Evolutionary conservation across 108 stramenopile species (phyloP).

Genomic region (Nitzschia palea): DNA sequence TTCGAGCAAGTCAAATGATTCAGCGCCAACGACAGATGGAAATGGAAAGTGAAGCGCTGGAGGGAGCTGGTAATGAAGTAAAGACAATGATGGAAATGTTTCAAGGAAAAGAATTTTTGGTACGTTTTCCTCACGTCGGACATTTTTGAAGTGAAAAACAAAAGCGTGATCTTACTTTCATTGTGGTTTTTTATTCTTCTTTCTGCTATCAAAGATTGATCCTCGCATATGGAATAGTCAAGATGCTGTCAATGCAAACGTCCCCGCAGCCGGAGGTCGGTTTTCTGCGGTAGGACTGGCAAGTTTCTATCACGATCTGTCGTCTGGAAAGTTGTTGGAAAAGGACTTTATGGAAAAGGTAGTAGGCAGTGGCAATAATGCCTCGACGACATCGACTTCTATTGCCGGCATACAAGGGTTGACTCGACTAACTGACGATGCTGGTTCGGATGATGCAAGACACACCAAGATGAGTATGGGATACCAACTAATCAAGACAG

Average conservation of each 20-base stretch:
- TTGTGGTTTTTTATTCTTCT: no score
- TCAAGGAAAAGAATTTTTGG: constrained; percentile 11
- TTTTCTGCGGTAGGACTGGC: constrained; percentile 36
- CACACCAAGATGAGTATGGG: constrained; percentile 31
- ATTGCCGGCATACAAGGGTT: constrained; percentile 7
- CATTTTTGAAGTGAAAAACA: no score
- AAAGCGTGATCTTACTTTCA: no score
- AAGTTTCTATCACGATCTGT: constrained; percentile 18
- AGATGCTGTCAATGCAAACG: constrained; percentile 30
- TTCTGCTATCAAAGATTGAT: constrained; percentile 14
- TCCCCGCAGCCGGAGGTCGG: constrained; percentile 38
- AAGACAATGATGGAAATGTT: constrained; percentile 6
- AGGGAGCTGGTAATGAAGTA: background rate
- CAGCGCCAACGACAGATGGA: constrained; percentile 4
- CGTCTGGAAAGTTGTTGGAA: constrained; percentile 3
- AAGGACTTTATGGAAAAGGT: constrained; percentile 4
- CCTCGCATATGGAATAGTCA: constrained; percentile 36
- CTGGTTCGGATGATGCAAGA: background rate
- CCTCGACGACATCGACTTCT: background rate
- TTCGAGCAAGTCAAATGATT: constrained; percentile 15
- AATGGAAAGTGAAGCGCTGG: background rate
- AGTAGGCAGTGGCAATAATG: background rate
- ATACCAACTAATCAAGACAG: constrained; percentile 27
- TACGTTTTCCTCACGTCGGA: background rate
- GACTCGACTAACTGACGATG: background rate